Conservation (phyloP, 2,329 filamentous ascomycete genomes). For the Ophiocordyceps unilateralis region DNA sequence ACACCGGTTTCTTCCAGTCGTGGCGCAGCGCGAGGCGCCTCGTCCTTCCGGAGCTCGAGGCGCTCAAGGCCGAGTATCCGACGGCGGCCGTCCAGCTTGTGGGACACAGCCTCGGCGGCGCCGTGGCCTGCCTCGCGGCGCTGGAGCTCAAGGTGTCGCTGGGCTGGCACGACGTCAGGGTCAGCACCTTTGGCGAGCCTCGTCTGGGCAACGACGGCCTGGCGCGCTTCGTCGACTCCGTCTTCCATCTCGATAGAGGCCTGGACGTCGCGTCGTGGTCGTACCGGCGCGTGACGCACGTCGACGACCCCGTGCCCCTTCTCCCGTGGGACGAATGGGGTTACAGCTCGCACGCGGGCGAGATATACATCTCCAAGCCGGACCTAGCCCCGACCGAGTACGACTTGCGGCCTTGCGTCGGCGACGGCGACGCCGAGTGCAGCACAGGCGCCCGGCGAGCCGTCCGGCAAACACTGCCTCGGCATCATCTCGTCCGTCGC, state of each 20-base stretch:
- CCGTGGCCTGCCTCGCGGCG: slow-evolving; percentile 73
- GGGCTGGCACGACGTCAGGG: slow-evolving; percentile 55
- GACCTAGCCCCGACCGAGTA: slow-evolving; percentile 47
- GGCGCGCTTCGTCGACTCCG: slow-evolving; percentile 33
- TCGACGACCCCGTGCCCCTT: slow-evolving; percentile 73
- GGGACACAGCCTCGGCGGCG: slow-evolving; percentile 84
- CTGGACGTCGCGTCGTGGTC: slow-evolving; percentile 17
- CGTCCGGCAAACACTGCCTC: too few species aligned
- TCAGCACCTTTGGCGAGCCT: slow-evolving; percentile 92
- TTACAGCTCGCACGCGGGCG: slow-evolving; percentile 68
- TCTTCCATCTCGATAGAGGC: slow-evolving; percentile 30
- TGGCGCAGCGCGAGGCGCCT: slow-evolving; percentile 60
- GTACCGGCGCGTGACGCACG: slow-evolving; percentile 72
- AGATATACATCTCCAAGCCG: slow-evolving; percentile 66
- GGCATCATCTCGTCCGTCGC: slow-evolving; percentile 26
- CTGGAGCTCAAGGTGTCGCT: slow-evolving; percentile 57
- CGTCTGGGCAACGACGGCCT: slow-evolving; percentile 41
- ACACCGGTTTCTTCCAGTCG: slow-evolving; percentile 73
- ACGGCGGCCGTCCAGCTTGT: slow-evolving; percentile 61
- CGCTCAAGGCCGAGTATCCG: slow-evolving; percentile 43
- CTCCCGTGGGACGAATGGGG: slow-evolving; percentile 80
- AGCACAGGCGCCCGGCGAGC: slow-evolving; percentile 52
- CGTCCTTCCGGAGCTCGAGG: slow-evolving; percentile 50
- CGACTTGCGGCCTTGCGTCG: slow-evolving; percentile 57
- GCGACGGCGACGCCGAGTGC: slow-evolving; percentile 54